Conservation (phyloP, 2,329 filamentous ascomycete genomes). For the Arthroderma sp. region DNA sequence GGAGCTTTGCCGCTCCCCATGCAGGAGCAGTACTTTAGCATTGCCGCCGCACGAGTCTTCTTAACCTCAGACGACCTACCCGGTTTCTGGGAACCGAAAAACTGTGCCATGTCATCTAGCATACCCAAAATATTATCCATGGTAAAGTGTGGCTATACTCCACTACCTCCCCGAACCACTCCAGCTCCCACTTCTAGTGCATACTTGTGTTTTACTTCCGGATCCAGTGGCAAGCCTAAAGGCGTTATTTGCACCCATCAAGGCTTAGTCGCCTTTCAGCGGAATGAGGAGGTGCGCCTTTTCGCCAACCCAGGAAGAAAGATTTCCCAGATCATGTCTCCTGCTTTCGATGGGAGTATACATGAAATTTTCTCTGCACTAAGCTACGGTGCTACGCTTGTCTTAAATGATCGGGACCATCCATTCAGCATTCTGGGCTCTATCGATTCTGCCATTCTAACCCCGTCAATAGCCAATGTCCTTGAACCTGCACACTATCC, state of each 20-base stretch:
- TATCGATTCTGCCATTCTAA: neutral
- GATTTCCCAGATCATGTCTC: conserved; percentile 1
- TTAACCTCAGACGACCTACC: too few species aligned
- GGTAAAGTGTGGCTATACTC: neutral
- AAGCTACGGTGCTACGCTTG: neutral
- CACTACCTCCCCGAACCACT: neutral
- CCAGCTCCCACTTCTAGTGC: conserved; percentile 10
- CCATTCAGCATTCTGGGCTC: neutral
- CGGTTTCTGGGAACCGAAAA: too few species aligned
- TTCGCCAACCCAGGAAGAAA: conserved; percentile 14
- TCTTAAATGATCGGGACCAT: neutral
- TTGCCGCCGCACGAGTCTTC: too few species aligned
- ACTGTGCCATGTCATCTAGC: too few species aligned
- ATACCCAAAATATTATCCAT: too few species aligned
- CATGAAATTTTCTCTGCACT: conserved; percentile 1
- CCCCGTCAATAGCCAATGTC: neutral
- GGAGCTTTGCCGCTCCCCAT: neutral
- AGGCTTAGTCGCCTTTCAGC: conserved; percentile 25
- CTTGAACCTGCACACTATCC: neutral
- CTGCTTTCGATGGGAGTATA: neutral
- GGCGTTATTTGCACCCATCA: conserved; percentile 26
- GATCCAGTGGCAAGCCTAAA: conserved; percentile 31
- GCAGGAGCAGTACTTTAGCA: too few species aligned
- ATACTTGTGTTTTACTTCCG: conserved; percentile 35
- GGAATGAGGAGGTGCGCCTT: conserved; percentile 23